Evolutionary conservation across 495 filamentous ascomycete genomes (phyloP), one percentile per base, ranked within the genome.

Genomic region (Margaritispora aquatica): DNA sequence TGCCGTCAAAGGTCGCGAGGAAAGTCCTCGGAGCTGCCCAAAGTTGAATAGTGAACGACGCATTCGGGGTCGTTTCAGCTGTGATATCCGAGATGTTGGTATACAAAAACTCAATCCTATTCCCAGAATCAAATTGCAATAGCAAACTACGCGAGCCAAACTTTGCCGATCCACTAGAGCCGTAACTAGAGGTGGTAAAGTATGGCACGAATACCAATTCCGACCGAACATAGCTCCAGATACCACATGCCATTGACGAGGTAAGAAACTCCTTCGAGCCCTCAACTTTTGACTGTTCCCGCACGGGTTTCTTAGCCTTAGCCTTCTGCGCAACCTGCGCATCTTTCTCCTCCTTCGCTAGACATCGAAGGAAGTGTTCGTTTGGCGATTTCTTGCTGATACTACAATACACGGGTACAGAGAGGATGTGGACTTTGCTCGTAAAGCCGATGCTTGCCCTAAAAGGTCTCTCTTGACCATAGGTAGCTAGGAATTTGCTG

Each of bases 121-220:
- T 21, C 3, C 52, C 52, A 2, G 52, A 51, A 13, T 10, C 2
- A 2, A 20, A 29, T 13, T 55, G 59, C 36, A 82, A 66, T 46
- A 73, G 51, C 38, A 80, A 61, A 15, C 34, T 55, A 26, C 70
- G 64, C 53, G 62, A 69, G 23, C 70, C 71, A 61, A 84, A 84
- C 51, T 71, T 74, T 17, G 75, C 70, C 0, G 54, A 53, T 13
- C 2, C 17, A 0, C 34, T 60, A 0, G 15, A 58, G 73, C 70
- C 21, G 65, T 48, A 31, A 78, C 13, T 13, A 13, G n/a, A n/a
- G n/a, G n/a, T n/a, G n/a, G n/a, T n/a, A n/a, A 5, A 76, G 52
- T 84, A 74, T 5, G 73, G 52, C 1, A 73, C 62, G 54, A 83
- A 84, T 8, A 67, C 60, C n/a, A 84, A 64, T 1, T 63, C 60